Percentiles rank a stretch among this genome's conserved stretches.
phyloP scores from a whole-genome alignment of 1,284 basidiomycete species.

The Cryptococcus sp. region DNA sequence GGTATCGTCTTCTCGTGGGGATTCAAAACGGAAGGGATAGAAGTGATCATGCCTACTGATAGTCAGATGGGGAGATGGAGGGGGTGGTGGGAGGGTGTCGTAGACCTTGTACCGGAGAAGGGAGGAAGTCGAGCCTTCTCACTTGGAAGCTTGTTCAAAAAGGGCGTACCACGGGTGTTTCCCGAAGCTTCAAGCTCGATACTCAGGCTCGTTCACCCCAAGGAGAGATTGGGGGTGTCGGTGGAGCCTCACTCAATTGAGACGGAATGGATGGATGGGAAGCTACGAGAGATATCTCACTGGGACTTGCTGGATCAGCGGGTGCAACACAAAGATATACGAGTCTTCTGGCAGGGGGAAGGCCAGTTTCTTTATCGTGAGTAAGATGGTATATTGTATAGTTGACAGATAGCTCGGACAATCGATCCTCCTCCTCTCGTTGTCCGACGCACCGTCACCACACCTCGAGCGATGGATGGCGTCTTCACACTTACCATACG shows the following conservation, averaged over 20 bases:
- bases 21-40: constrained; percentile 55
- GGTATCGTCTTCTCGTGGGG: constrained; percentile 78
- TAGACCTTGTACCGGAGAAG: constrained; percentile 63
- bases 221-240: constrained; percentile 4
- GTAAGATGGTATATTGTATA: constrained; percentile 9
- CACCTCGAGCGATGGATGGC: constrained; percentile 71
- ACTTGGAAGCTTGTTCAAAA: constrained; percentile 67
- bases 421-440: constrained; percentile 55
- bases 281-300: constrained; percentile 19
- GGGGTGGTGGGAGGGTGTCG: constrained; percentile 75
- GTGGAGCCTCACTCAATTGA: constrained; percentile 11
- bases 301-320: constrained; percentile 27
- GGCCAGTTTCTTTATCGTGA: constrained; percentile 46
- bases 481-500: constrained; percentile 64
- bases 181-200: constrained; percentile 58
- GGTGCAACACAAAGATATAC: constrained; percentile 27
- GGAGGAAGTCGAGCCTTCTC: constrained; percentile 68
- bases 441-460: constrained; percentile 66
- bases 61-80: constrained; percentile 51
- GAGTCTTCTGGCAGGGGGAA: constrained; percentile 49
- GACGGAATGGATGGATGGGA: constrained; percentile 30
- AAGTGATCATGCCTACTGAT: constrained; percentile 38
- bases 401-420: constrained; percentile 30
- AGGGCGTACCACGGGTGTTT: constrained; percentile 54
- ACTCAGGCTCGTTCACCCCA: constrained; percentile 25